These are phyloP conservation scores for Saturnispora mendoncae DNA, from an alignment of 805 yeast species.

Conservation along the genomic window DNA sequence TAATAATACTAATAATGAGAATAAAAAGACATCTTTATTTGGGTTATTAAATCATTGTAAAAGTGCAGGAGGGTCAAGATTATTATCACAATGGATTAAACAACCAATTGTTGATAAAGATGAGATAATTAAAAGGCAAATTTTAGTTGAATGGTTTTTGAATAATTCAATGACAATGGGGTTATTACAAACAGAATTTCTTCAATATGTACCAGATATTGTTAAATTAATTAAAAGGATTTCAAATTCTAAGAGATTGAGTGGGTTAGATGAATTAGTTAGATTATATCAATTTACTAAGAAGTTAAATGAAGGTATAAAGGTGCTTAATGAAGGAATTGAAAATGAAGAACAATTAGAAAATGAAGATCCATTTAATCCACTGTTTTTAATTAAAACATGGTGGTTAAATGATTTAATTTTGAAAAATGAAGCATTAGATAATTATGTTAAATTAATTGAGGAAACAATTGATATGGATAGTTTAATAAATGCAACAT, in stretches of 20 bases:
- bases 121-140: slow-evolving; percentile 60
- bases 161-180: slow-evolving; percentile 61
- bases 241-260: slow-evolving; percentile 25
- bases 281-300: slow-evolving; percentile 74
- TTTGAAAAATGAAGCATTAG: slow-evolving; percentile 41
- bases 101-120: slow-evolving; percentile 73
- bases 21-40: slow-evolving; percentile 46
- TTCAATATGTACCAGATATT: slow-evolving; percentile 74
- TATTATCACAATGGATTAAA: slow-evolving; percentile 89
- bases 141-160: slow-evolving; percentile 64
- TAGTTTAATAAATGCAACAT: slow-evolving; percentile 71
- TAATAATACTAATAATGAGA: slow-evolving; percentile 30
- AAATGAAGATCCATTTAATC: slow-evolving; percentile 17
- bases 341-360: slow-evolving; percentile 12
- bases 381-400: slow-evolving; percentile 30
- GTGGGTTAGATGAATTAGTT: slow-evolving; percentile 76
- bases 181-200: slow-evolving; percentile 54
- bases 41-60: slow-evolving; percentile 85
- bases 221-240: slow-evolving; percentile 67
- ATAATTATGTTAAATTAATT: slow-evolving; percentile 72
- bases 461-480: slow-evolving; percentile 87
- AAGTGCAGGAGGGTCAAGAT: slow-evolving; percentile 79
- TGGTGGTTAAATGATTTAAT: slow-evolving; percentile 54
- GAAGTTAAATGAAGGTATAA: slow-evolving; percentile 59
- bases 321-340: slow-evolving; percentile 38